Base-by-base conservation (phyloP, 371 early-diverging fungal species). In the Mucor ambiguus region DNA sequence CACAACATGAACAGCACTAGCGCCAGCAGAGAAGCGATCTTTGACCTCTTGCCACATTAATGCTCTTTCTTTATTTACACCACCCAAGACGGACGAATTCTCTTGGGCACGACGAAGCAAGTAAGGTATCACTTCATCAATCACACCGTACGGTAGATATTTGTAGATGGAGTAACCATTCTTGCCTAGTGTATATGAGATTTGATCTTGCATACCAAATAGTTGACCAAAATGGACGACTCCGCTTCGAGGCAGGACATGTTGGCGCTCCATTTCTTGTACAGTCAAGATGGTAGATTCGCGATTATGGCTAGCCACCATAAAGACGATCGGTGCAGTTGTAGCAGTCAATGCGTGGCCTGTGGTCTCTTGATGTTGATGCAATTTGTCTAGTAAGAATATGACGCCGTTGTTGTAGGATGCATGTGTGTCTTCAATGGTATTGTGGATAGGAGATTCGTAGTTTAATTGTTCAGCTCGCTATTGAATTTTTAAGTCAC, bases 91-190 rank as follows among this genome's bases (percentile, higher is more conserved):
- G 9, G 94, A 84, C 6, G 89, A 84, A 78, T 98, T 98, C 79
- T 98, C 98, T 78, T 96, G 95, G 28, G 96, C 97, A 43, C 98
- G 89, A 55, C 98, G 89, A 52, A 95, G 83, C 70, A 98, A 81
- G 76, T 96, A 98, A 4, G 97, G 97, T 64, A 98, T 90, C 29
- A 95, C 94, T 71, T 95, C 95, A 26, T 89, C 84, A 29, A 84
- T 75, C 74, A 65, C 70, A 29, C 97, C 97, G 71, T 95, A 96
- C 1, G 97, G 95, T 24, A 97, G 84, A 73, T 96, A 96, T 87
- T 97, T 95, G 87, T 89, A 94, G 61, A 90, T 90, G 49, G 80
- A 83, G 64, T 88, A 93, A 9, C 92, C 95, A 56, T 87, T 72
- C 52, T 84, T 82, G 38, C 92, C 95, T 37, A 97, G 81, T 1